Evolutionary conservation across 169 alveolate genomes (phyloP).

Genomic region (Pseudocohnilembus persalinus): DNA sequence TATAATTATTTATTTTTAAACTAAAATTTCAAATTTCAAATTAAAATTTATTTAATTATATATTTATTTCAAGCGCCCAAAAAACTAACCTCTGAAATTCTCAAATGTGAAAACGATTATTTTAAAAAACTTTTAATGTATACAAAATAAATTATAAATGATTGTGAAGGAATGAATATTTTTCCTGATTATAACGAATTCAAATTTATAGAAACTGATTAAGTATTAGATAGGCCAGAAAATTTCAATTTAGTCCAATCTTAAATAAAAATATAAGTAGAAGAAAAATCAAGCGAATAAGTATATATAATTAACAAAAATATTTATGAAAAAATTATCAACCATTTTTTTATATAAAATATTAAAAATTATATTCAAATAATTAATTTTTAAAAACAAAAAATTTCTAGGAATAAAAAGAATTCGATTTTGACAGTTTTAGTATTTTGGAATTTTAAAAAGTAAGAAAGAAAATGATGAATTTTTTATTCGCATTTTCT

Average conservation of each 20-base stretch:
- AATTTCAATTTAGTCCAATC: not conserved
- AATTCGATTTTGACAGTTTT: conserved; percentile 4
- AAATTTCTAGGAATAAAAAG: too few species aligned
- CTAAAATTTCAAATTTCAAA: not conserved
- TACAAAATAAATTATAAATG: not conserved
- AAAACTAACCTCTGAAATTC: not conserved
- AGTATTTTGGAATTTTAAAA: conserved; percentile 3
- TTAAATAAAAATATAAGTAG: not conserved
- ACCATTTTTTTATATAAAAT: too few species aligned
- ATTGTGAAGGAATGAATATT: conserved; percentile 2
- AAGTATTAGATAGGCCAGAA: not conserved
- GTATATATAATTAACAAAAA: too few species aligned
- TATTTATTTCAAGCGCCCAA: not conserved
- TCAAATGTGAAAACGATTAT: conserved; percentile 17
- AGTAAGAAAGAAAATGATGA: conserved; percentile 10
- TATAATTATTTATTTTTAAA: not conserved
- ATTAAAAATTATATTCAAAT: too few species aligned
- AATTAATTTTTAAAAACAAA: too few species aligned
- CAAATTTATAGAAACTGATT: conserved; percentile 1
- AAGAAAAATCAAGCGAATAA: not conserved
- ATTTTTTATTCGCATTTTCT: conserved; percentile 5
- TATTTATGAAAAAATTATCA: too few species aligned
- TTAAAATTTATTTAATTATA: not conserved
- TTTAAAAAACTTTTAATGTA: not conserved
- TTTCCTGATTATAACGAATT: conserved; percentile 4